Conservation (phyloP, 352 stramenopile species). For the Thraustochytrium sp. region DNA sequence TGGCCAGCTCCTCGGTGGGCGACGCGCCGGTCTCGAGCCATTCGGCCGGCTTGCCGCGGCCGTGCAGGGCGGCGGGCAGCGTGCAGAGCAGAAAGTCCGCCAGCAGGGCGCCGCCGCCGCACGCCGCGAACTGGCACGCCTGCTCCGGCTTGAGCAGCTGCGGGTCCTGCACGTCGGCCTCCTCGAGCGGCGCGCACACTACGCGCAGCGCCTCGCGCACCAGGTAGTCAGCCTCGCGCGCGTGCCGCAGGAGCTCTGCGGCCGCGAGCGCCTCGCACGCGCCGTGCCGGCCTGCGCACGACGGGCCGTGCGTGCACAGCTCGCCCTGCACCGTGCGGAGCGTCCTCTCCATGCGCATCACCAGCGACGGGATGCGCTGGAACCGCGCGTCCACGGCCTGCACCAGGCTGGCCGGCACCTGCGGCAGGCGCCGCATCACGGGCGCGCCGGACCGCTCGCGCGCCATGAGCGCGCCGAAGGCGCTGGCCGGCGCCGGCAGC, state of each 20-base stretch:
- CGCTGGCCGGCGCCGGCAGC: too few species aligned
- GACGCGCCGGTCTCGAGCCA: neutral
- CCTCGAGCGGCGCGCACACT: neutral
- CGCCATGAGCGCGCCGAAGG: too few species aligned
- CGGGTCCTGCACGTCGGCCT: neutral
- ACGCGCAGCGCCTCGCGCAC: neutral
- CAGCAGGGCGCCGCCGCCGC: neutral
- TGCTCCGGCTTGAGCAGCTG: neutral
- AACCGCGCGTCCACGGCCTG: neutral
- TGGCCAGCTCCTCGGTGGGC: neutral
- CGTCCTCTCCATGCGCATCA: neutral
- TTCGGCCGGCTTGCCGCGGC: neutral
- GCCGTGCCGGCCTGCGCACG: neutral
- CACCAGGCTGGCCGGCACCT: neutral
- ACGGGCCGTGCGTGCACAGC: neutral
- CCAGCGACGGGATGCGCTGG: neutral
- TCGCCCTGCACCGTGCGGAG: neutral
- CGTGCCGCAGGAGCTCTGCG: neutral
- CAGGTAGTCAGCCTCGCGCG: neutral
- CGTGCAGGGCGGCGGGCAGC: neutral
- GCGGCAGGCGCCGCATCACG: neutral
- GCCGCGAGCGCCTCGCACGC: neutral
- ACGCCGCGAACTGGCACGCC: neutral
- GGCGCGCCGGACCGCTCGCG: neutral
- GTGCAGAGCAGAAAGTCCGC: slow-evolving; percentile 33